phyloP scores from a whole-genome alignment of 129 eudicot species.

The Oenanthe sinensis region DNA sequence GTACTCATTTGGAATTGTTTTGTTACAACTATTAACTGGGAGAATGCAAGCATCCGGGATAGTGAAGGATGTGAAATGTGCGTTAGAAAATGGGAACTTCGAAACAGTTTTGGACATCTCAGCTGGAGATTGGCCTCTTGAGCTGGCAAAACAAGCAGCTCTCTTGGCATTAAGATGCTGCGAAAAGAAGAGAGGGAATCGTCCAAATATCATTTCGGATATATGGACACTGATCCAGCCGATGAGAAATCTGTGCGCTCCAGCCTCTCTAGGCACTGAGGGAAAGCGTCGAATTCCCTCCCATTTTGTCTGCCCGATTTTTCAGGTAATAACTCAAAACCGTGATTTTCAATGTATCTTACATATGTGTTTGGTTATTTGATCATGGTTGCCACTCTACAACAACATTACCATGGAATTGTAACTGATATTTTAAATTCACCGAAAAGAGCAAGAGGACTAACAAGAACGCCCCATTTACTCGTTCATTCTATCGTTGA shows the following conservation, averaged over 20 bases:
- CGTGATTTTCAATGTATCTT: not conserved
- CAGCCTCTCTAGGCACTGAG: conserved; percentile 31
- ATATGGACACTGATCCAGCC: conserved; percentile 48
- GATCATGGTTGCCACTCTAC: no score
- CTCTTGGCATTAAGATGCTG: conserved; percentile 66
- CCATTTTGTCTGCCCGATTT: conserved; percentile 85
- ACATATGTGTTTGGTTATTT: not conserved
- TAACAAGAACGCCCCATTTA: not conserved
- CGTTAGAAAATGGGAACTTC: conserved; percentile 47
- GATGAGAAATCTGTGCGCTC: conserved; percentile 27
- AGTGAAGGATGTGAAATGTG: conserved; percentile 50
- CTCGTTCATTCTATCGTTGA: not conserved
- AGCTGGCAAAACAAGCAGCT: conserved; percentile 39
- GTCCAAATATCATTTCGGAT: conserved; percentile 52
- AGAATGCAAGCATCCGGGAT: conserved; percentile 42
- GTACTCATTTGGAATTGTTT: conserved; percentile 70
- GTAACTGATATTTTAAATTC: not conserved
- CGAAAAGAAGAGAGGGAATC: conserved; percentile 27
- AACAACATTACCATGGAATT: no score
- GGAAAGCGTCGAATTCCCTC: conserved; percentile 47
- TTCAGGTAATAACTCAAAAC: conserved; percentile 40
- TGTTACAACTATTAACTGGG: conserved; percentile 52
- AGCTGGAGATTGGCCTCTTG: conserved; percentile 85
- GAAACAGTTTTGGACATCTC: conserved; percentile 44
- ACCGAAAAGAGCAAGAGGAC: not conserved